Evolutionary conservation across 768 basidiomycete species (phyloP), one percentile per base, ranked within the genome.

Genomic region (Pisolithus tinctorius): DNA sequence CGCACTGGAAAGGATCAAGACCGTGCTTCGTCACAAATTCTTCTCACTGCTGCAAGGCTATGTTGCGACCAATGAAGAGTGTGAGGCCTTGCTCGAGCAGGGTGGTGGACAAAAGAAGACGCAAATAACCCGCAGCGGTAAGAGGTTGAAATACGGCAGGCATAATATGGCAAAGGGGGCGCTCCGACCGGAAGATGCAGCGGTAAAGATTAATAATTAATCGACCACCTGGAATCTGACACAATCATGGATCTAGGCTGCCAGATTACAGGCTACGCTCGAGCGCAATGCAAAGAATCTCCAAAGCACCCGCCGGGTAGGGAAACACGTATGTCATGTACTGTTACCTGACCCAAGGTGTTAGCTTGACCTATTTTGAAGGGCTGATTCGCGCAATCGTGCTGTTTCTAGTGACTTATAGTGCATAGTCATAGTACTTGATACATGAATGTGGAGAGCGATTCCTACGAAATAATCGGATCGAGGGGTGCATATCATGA

Each of bases 161-260:
- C 86, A 90, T 58, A 92, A 91, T 61, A 89, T 90, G 87, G 90
- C 89, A 2, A 91, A 92, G 67, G 88, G 88, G 3, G 87, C 88
- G 1, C 65, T 88, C 56, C 75, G 85, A 47, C 85, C 85, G 1
- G 89, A 92, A 65, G 89, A 92, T 65, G 87, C 84, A 47, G 87
- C 88, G 47, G 88, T 88, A 66, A 23, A 82, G 72, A 39, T 38
- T 55, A 53, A 4, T 25, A 17, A 8, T 23, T 41, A 13, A 26
- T 48, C n/a, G 31, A 37, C 30, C 10, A 13, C 11, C 0, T 38
- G 1, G 26, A 16, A 0, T 8, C 37, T 34, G 45, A 42, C 27
- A 25, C 8, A 13, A 17, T 47, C 30, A 20, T 6, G n/a, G 45
- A 26, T 45, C 5, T 47, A 89, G 88, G 88, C 85, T 5, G 71